Percentiles rank a stretch among this genome's conserved stretches.
phyloP scores from a whole-genome alignment of 495 filamentous ascomycete genomes.

The Amphirosellinia nigrospora region DNA sequence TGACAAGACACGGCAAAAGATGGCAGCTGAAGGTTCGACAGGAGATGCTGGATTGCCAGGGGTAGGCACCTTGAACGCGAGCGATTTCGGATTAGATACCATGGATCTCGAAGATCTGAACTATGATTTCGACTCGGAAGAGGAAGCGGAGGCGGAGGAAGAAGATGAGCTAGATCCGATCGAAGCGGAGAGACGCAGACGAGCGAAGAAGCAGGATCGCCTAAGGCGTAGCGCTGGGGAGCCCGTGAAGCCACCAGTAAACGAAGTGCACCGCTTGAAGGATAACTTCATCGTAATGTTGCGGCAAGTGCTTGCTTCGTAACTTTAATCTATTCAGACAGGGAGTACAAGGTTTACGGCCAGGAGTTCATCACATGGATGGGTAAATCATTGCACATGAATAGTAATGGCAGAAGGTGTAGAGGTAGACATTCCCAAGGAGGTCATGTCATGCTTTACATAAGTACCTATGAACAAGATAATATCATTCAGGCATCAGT shows the following conservation, averaged over 20 bases:
- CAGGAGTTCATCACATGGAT: not conserved
- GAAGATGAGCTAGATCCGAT: conserved; percentile 86
- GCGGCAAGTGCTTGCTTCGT: conserved; percentile 83
- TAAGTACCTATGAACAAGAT: not conserved
- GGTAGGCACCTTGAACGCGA: conserved; percentile 65
- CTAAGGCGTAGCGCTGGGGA: conserved; percentile 86
- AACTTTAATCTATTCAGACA: conserved; percentile 25
- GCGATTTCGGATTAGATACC: conserved; percentile 88
- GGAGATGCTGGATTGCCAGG: conserved; percentile 50
- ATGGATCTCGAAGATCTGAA: conserved; percentile 85
- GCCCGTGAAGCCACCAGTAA: conserved; percentile 80
- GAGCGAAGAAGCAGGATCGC: conserved; percentile 75
- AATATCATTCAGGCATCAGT: not conserved
- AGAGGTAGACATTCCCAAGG: not conserved
- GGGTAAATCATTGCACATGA: not conserved
- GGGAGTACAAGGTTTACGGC: not conserved
- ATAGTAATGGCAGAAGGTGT: not conserved
- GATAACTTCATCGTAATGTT: conserved; percentile 84
- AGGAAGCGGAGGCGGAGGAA: conserved; percentile 72
- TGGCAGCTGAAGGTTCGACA: conserved; percentile 80
- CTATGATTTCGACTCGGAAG: conserved; percentile 74
- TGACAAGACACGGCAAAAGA: conserved; percentile 97
- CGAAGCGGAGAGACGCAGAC: conserved; percentile 77
- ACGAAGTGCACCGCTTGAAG: conserved; percentile 77
- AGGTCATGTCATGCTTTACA: not conserved